A percentile compares a stretch with the other conserved stretches of the same genome.
Conservation (phyloP, 345 rosid species). For the Populus simonii region DNA sequence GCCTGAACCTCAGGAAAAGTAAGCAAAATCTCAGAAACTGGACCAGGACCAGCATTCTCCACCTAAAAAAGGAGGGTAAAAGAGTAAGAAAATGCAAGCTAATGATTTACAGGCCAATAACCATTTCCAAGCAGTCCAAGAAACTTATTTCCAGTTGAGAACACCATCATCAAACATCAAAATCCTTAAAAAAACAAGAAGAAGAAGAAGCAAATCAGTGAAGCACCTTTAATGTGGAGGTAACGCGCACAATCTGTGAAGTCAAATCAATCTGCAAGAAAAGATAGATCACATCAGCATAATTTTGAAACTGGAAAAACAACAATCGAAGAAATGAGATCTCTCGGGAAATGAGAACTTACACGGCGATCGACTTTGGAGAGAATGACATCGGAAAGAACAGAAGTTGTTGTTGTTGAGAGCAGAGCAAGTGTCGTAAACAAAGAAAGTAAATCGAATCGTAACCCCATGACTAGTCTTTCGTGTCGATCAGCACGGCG, state of each 20-base stretch:
- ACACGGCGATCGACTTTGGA: slow-evolving; percentile 93
- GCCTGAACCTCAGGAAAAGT: slow-evolving; percentile 69
- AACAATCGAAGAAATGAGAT: neutral
- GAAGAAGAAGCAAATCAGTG: neutral
- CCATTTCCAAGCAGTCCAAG: neutral
- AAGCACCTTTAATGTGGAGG: slow-evolving; percentile 69
- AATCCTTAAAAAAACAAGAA: neutral
- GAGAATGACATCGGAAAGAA: slow-evolving; percentile 70
- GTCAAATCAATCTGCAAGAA: slow-evolving; percentile 75
- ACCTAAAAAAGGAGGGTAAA: slow-evolving; percentile 35
- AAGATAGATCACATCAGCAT: neutral
- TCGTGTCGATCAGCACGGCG: neutral
- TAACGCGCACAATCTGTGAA: slow-evolving; percentile 68
- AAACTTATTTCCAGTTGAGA: neutral
- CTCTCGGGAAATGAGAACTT: slow-evolving; percentile 33
- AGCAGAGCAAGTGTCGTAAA: slow-evolving; percentile 36
- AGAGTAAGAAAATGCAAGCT: neutral
- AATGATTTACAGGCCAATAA: neutral
- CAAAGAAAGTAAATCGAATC: slow-evolving; percentile 39
- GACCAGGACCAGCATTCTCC: slow-evolving; percentile 60
- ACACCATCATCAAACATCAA: neutral
- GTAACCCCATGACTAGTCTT: neutral
- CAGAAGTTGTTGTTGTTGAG: slow-evolving; percentile 38
- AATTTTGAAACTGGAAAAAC: neutral
- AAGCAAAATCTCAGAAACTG: slow-evolving; percentile 64